Conservation (phyloP, 1,284 basidiomycete species). For the Porodaedalea pini region DNA sequence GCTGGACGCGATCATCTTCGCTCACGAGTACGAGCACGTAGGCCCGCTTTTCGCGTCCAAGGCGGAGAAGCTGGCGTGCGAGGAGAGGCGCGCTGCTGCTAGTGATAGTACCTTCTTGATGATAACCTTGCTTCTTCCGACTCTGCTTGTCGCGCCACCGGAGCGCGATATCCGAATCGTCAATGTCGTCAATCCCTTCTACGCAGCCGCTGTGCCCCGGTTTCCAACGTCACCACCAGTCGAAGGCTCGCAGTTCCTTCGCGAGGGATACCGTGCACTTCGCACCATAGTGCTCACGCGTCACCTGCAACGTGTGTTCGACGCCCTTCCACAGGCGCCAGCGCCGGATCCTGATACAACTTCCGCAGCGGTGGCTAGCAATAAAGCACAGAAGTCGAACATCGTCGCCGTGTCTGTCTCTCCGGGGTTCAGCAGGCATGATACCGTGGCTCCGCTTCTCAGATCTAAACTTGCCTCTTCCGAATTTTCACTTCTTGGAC, state of each 20-base stretch:
- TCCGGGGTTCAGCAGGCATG: conserved; percentile 66
- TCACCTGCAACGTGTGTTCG: conserved; percentile 74
- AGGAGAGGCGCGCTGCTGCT: conserved; percentile 36
- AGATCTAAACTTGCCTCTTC: conserved; percentile 39
- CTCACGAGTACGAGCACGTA: conserved; percentile 68
- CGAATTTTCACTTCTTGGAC: conserved; percentile 19
- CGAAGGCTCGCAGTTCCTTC: conserved; percentile 41
- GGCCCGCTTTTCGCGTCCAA: conserved; percentile 42
- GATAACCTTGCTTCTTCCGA: conserved; percentile 72
- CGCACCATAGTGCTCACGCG: conserved; percentile 60
- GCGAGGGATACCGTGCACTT: conserved; percentile 64
- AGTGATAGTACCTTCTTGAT: conserved; percentile 65
- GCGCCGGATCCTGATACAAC: conserved; percentile 47
- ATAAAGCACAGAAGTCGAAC: conserved; percentile 53
- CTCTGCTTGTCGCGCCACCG: conserved; percentile 70
- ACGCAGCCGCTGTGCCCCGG: conserved; percentile 64
- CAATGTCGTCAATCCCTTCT: conserved; percentile 79
- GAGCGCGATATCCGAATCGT: conserved; percentile 84
- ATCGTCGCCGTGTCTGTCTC: conserved; percentile 68
- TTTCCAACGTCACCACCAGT: conserved; percentile 32
- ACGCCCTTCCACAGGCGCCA: conserved; percentile 64
- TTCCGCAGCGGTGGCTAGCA: conserved; percentile 15
- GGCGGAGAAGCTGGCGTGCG: conserved; percentile 20
- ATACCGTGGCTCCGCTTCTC: conserved; percentile 58
- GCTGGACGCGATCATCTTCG: conserved; percentile 67